These are phyloP conservation scores for Leucocoprinus birnbaumii DNA, from an alignment of 768 basidiomycete species.

Conservation along the genomic window DNA sequence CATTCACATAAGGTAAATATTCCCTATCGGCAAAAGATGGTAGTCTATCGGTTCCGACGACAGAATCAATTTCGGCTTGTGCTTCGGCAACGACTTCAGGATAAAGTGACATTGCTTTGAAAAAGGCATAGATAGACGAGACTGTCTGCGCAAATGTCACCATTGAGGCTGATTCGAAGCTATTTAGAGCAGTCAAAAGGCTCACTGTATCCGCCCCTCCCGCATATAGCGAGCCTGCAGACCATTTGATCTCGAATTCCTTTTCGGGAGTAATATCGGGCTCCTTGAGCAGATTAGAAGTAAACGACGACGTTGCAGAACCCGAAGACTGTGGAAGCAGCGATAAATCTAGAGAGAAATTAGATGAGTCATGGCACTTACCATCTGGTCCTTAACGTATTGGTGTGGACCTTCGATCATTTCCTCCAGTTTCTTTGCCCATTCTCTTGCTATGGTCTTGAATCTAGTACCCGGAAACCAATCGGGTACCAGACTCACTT, in stretches of 20 bases:
- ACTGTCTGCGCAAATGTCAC: slow-evolving; percentile 27
- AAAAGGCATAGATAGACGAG: slow-evolving; percentile 33
- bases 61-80: slow-evolving; percentile 39
- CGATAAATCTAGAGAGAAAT: neutral
- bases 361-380: slow-evolving; percentile 13
- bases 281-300: slow-evolving; percentile 28
- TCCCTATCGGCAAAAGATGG: slow-evolving; percentile 36
- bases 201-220: slow-evolving; percentile 41
- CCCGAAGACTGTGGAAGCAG: slow-evolving; percentile 20
- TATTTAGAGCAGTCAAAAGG: neutral
- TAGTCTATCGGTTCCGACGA: slow-evolving; percentile 36
- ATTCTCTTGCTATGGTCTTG: slow-evolving; percentile 42
- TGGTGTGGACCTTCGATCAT: slow-evolving; percentile 46
- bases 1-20: slow-evolving; percentile 38
- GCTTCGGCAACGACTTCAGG: slow-evolving; percentile 36
- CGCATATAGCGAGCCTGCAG: slow-evolving; percentile 44
- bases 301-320: slow-evolving; percentile 31
- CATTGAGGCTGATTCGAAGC: neutral
- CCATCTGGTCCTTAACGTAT: slow-evolving; percentile 44
- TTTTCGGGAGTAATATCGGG: slow-evolving; percentile 25
- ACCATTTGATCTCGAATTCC: slow-evolving; percentile 40
- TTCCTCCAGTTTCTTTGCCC: slow-evolving; percentile 35
- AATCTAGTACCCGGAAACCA: slow-evolving; percentile 61
- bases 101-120: slow-evolving; percentile 36
- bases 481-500: slow-evolving; percentile 47